Percentiles rank a stretch among this genome's conserved stretches.
phyloP scores from a whole-genome alignment of 352 stramenopile species.

The Thalassiosira allenii region DNA sequence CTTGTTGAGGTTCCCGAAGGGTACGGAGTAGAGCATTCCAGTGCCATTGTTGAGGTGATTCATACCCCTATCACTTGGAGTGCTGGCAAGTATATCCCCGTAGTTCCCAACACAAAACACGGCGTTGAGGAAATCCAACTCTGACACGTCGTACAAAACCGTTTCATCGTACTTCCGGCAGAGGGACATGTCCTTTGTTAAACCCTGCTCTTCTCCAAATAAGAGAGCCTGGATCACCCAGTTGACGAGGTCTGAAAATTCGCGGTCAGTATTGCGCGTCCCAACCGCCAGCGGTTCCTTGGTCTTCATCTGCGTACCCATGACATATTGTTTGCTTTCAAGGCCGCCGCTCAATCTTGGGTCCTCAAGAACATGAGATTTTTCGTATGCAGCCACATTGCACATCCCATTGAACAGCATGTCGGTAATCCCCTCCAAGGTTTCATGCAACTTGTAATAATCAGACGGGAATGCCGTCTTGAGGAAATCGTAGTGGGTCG shows the following conservation, averaged over 20 bases:
- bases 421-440: neutral
- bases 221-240: conserved; percentile 36
- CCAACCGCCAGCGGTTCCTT: conserved; percentile 37
- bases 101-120: conserved; percentile 55
- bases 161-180: neutral
- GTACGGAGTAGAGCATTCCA: conserved; percentile 41
- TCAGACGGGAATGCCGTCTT: neutral
- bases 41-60: conserved; percentile 51
- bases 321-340: conserved; percentile 5
- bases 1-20: conserved; percentile 26
- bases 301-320: conserved; percentile 29
- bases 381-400: conserved; percentile 20
- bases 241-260: conserved; percentile 52
- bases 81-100: conserved; percentile 3
- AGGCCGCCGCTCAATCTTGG: neutral
- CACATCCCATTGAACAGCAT: conserved; percentile 12
- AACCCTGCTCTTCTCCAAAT: conserved; percentile 23
- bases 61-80: neutral
- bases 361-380: neutral
- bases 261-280: conserved; percentile 35
- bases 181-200: conserved; percentile 20
- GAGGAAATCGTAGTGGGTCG: neutral
- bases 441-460: neutral
- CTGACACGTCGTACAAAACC: conserved; percentile 2
- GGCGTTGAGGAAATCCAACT: conserved; percentile 42